These are phyloP conservation scores for Venturia pyrina DNA, from an alignment of 2,329 filamentous ascomycete genomes.

Conservation along the genomic window DNA sequence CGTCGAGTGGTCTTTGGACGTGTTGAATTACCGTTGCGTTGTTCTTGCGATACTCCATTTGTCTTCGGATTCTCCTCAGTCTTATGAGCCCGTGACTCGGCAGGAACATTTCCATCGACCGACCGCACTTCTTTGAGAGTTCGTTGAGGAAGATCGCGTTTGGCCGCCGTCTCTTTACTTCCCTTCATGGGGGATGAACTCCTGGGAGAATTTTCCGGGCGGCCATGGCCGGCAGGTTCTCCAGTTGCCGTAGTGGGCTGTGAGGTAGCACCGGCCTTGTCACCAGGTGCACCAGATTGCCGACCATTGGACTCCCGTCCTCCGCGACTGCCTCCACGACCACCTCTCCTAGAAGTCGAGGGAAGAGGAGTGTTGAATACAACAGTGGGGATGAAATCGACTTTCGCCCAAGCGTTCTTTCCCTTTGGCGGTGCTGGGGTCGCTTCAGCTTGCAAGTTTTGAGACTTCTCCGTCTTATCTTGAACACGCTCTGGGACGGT, in stretches of 20 bases:
- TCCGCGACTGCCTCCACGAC: conserved; percentile 39
- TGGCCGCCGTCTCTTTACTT: conserved; percentile 22
- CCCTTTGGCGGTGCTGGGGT: conserved; percentile 44
- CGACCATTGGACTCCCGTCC: conserved; percentile 16
- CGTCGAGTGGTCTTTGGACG: not conserved
- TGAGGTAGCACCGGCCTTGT: not conserved
- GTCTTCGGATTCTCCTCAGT: not conserved
- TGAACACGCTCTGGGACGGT: conserved; percentile 43
- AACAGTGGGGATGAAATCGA: conserved; percentile 74
- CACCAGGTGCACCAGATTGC: not conserved
- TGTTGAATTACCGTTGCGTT: not conserved
- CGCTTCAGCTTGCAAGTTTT: conserved; percentile 38
- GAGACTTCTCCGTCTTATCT: conserved; percentile 58
- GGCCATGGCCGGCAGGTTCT: not conserved
- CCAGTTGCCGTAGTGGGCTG: not conserved
- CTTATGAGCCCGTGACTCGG: not conserved
- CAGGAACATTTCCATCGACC: not conserved
- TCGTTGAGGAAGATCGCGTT: conserved; percentile 1
- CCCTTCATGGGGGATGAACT: conserved; percentile 23
- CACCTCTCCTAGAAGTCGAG: conserved; percentile 38
- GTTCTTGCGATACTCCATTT: not conserved
- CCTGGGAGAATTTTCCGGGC: conserved; percentile 16
- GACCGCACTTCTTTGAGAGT: not conserved
- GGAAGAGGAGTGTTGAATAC: conserved; percentile 78
- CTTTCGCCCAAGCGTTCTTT: conserved; percentile 78